phyloP scores from a whole-genome alignment of 1,284 basidiomycete genomes.

The Ganoderma sinense region DNA sequence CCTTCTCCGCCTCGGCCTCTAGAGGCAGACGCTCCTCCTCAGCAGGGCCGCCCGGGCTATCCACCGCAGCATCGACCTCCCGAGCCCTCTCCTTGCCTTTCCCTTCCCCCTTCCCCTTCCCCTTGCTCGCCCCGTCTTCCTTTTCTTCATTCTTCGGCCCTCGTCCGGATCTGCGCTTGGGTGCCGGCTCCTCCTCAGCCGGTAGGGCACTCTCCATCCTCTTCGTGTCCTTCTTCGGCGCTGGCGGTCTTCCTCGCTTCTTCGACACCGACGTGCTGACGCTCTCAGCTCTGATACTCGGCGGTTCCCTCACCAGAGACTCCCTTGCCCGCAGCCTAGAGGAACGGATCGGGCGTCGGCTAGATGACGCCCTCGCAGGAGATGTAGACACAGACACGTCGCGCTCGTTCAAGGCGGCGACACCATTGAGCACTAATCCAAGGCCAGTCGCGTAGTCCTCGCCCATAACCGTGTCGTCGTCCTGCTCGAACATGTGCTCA shows the following conservation, averaged over 20 bases:
- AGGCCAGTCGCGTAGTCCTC: constrained; percentile 22
- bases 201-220: neutral
- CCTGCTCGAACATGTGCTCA: neutral
- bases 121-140: neutral
- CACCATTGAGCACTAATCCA: constrained; percentile 6
- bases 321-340: neutral
- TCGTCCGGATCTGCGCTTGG: neutral
- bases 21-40: neutral
- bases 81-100: neutral
- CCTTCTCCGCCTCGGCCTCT: neutral
- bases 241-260: constrained; percentile 19
- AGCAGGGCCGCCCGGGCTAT: neutral
- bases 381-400: constrained; percentile 4
- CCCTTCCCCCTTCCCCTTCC: neutral
- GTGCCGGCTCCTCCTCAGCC: neutral
- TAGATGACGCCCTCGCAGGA: neutral
- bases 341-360: neutral
- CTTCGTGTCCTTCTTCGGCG: constrained; percentile 12
- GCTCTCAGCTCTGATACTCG: neutral
- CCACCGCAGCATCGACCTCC: neutral
- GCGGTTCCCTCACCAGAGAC: neutral
- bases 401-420: constrained; percentile 5
- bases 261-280: neutral
- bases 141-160: neutral
- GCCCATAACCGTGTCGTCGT: neutral